Conservation (phyloP, 305 asterid genomes). For the Fraxinus platypoda region DNA sequence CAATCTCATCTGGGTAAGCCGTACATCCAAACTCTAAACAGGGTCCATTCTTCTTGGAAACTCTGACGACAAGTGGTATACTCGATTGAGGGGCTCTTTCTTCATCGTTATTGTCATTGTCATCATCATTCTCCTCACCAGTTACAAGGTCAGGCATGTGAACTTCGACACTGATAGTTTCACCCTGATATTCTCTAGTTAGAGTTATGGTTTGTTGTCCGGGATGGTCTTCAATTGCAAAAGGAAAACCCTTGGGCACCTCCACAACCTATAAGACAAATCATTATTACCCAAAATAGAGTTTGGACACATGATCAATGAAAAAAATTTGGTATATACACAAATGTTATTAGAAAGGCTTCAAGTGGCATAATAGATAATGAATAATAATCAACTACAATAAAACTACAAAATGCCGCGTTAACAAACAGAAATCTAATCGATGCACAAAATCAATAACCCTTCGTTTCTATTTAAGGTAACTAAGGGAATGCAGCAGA, state of each 20-base stretch:
- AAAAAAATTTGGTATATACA: neutral
- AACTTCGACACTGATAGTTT: slow-evolving; percentile 67
- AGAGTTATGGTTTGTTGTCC: slow-evolving; percentile 67
- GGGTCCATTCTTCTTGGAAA: slow-evolving; percentile 60
- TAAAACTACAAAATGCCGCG: neutral
- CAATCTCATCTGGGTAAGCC: slow-evolving; percentile 68
- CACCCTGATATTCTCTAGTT: slow-evolving; percentile 63
- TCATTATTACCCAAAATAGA: neutral
- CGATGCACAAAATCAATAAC: neutral
- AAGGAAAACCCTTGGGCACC: slow-evolving; percentile 66
- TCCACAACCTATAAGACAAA: slow-evolving; percentile 42
- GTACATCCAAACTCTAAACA: slow-evolving; percentile 72
- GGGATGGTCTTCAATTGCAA: slow-evolving; percentile 59
- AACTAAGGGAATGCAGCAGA: neutral
- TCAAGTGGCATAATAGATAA: neutral
- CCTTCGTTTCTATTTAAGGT: neutral
- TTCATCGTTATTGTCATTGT: slow-evolving; percentile 27
- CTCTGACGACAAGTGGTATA: slow-evolving; percentile 66
- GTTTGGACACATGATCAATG: neutral
- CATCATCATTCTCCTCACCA: slow-evolving; percentile 42
- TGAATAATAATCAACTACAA: neutral
- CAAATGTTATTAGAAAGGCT: neutral
- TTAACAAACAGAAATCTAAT: neutral
- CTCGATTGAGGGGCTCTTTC: slow-evolving; percentile 36
- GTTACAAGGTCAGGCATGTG: slow-evolving; percentile 65